Conservation (phyloP, 306 rosid genomes). For the Acmispon strigosus region DNA sequence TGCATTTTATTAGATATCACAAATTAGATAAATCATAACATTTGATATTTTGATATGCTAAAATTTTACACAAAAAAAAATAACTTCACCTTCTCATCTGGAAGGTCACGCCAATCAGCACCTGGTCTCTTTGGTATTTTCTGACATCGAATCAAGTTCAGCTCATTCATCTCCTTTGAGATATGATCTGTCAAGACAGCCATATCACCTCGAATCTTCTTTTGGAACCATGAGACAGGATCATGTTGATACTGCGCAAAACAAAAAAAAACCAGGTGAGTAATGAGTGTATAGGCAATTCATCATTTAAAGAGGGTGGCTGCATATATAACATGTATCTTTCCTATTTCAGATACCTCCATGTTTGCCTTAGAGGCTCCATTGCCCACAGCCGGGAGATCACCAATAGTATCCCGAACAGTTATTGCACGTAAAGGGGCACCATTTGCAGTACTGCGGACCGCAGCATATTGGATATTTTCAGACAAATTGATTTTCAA, state of each 20-base stretch:
- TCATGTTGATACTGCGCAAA: slow-evolving; percentile 60
- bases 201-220: slow-evolving; percentile 71
- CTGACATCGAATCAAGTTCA: slow-evolving; percentile 82
- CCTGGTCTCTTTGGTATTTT: slow-evolving; percentile 89
- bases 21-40: background rate
- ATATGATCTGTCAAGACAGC: slow-evolving; percentile 74
- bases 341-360: slow-evolving; percentile 42
- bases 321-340: background rate
- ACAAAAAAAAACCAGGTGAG: slow-evolving; percentile 15
- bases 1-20: slow-evolving; percentile 24
- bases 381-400: slow-evolving; percentile 85
- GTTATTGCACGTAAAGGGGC: slow-evolving; percentile 95
- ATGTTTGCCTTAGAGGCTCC: slow-evolving; percentile 70
- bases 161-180: slow-evolving; percentile 93
- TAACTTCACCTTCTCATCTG: slow-evolving; percentile 69
- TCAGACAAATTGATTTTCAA: slow-evolving; percentile 56
- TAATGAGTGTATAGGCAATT: background rate
- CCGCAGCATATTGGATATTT: slow-evolving; percentile 74
- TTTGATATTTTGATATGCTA: background rate
- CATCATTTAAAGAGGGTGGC: background rate
- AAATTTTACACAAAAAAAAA: background rate
- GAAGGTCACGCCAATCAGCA: slow-evolving; percentile 94
- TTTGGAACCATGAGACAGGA: slow-evolving; percentile 87
- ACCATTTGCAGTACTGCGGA: slow-evolving; percentile 74
- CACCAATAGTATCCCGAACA: slow-evolving; percentile 91